phyloP scores from a whole-genome alignment of 75 land plant species.

The Larix kaempferi region DNA sequence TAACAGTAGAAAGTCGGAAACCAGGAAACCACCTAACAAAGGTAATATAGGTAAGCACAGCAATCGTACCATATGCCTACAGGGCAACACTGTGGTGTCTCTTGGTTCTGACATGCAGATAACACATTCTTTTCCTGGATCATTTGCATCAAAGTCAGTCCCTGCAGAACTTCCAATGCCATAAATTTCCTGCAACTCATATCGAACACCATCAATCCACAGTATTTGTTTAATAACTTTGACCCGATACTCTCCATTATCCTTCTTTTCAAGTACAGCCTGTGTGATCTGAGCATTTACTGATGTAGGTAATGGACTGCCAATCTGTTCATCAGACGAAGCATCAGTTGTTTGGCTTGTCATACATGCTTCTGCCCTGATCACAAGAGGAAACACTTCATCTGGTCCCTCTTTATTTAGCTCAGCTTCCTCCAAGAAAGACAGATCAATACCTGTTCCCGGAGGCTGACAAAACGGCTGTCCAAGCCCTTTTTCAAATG shows the following conservation, averaged over 20 bases:
- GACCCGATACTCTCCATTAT: conserved; percentile 64
- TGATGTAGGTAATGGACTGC: conserved; percentile 30
- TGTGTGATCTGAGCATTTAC: conserved; percentile 87
- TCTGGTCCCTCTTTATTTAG: conserved; percentile 42
- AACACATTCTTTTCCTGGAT: conserved; percentile 93
- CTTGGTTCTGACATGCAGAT: conserved; percentile 90
- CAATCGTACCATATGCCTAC: conserved; percentile 85
- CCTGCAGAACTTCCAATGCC: conserved; percentile 87
- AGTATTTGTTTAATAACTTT: conserved; percentile 84
- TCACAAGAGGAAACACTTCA: conserved; percentile 72
- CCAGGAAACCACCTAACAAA: conserved; percentile 15
- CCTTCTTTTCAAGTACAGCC: conserved; percentile 85
- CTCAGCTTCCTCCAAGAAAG: conserved; percentile 60
- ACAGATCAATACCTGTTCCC: conserved; percentile 88
- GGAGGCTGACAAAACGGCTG: conserved; percentile 83
- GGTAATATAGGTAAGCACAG: background rate
- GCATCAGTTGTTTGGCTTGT: conserved; percentile 18
- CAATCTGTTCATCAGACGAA: conserved; percentile 19
- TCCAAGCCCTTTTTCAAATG: conserved; percentile 76
- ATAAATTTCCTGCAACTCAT: conserved; percentile 93
- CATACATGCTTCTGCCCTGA: conserved; percentile 64
- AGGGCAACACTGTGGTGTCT: conserved; percentile 92
- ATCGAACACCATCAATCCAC: conserved; percentile 71
- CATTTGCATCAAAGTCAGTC: conserved; percentile 55
- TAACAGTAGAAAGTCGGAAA: conserved; percentile 22